Evolutionary conservation across 441 rosid species (phyloP).

Genomic region (Flueggea neowawraea): DNA sequence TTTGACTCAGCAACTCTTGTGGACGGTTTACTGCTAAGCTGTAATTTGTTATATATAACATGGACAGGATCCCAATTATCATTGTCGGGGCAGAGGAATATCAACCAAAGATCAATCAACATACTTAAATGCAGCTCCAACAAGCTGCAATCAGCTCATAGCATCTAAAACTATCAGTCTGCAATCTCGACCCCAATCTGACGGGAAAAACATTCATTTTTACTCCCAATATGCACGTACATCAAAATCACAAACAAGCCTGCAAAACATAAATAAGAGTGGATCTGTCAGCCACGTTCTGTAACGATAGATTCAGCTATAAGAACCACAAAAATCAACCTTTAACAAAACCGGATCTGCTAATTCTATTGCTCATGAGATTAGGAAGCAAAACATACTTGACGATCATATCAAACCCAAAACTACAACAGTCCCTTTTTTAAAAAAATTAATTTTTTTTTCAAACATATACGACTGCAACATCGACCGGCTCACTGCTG

Average conservation of each 20-base stretch:
- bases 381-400: too few relatives aligned
- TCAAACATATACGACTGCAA: too few relatives aligned
- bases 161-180: conserved; percentile 38
- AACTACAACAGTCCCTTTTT: too few relatives aligned
- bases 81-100: conserved; percentile 41
- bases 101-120: conserved; percentile 55
- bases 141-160: conserved; percentile 51
- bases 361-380: too few relatives aligned
- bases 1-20: conserved; percentile 31
- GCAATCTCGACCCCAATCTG: conserved; percentile 10
- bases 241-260: conserved; percentile 17
- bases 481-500: too few relatives aligned
- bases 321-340: too few relatives aligned
- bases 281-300: too few relatives aligned
- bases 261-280: too few relatives aligned
- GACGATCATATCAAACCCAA: too few relatives aligned
- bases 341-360: too few relatives aligned
- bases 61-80: conserved; percentile 48
- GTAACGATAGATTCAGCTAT: too few relatives aligned
- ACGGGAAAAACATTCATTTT: conserved; percentile 8
- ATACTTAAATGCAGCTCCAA: conserved; percentile 84
- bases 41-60: conserved; percentile 57
- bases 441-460: too few relatives aligned
- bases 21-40: conserved; percentile 51
- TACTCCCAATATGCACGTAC: conserved; percentile 12